Base-by-base conservation (phyloP, 1,284 basidiomycete genomes). In the Ganoderma boninense region DNA sequence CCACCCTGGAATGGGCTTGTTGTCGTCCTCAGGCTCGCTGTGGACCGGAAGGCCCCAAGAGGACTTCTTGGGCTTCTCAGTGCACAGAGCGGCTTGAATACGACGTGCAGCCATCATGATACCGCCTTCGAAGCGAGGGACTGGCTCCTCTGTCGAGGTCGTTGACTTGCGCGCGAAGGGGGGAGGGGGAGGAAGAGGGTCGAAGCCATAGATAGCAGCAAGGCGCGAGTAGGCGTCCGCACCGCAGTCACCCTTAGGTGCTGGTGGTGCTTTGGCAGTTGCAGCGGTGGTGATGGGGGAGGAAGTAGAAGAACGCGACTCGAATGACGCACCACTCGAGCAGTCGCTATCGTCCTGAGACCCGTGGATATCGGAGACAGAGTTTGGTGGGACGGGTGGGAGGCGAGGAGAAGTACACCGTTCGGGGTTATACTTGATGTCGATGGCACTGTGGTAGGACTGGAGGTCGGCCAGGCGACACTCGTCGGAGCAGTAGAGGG, bases 401-500 rank as follows among this genome's bases (percentile, higher is more conserved):
- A 83, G 77, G 8, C 79, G 80, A 2, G 83, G 83, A 2, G 83
- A 84, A 4, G 77, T 77, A 64, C 81, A 77, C 2, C 81, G 83
- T 61, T 84, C 80, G 35, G 86, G 84, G 72, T 85, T 78, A 79
- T 83, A 89, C 74, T 87, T 80, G 79, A 85, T 80, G 61, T 84
- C 82, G 59, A 85, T 78, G 70, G 79, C 81, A 64, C 82, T 82
- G 52, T 83, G 79, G 57, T 76, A 77, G 74, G 80, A 81, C 76
- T 84, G 82, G 74, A 89, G 77, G 79, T 93, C 92, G 57, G 82
- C 81, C 54, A 90, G 80, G 71, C 87, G 85, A 79, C 92, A 95
- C 77, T 90, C 87, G 73, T 93, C 91, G 2, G 92, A 94, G 82
- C 92, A 95, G 82, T 94, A 95, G 72, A 94, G 86, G 29, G 92